A percentile compares a stretch with the other conserved stretches of the same genome.
Conservation (phyloP, 495 filamentous ascomycete genomes). For the Aspergillus kassunensis region DNA sequence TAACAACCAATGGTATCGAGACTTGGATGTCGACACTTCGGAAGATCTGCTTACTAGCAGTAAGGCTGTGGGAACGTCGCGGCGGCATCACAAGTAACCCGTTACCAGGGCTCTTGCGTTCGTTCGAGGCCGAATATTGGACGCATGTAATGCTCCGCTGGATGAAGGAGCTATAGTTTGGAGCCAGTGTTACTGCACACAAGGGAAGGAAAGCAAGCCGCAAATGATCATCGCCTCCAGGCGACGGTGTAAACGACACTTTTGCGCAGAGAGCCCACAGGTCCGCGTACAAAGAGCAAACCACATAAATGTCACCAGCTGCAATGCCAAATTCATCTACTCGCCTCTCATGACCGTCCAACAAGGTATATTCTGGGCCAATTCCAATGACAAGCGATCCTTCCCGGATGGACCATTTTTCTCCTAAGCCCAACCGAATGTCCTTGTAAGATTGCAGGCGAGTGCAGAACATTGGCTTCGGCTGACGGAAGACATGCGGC, state of each 20-base stretch:
- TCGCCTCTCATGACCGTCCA: conserved; percentile 10
- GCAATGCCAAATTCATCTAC: conserved; percentile 27
- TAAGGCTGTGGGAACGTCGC: conserved; percentile 23
- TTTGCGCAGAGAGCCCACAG: conserved; percentile 32
- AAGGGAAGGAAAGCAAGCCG: conserved; percentile 29
- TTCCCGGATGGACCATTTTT: conserved; percentile 28
- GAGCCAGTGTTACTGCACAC: conserved; percentile 29
- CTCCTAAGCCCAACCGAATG: conserved; percentile 19
- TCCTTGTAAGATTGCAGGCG: conserved; percentile 25
- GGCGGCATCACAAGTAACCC: conserved; percentile 27
- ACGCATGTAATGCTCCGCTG: conserved; percentile 15
- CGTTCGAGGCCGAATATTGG: background rate
- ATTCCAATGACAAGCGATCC: conserved; percentile 30
- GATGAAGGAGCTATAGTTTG: conserved; percentile 26
- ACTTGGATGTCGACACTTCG: conserved; percentile 4
- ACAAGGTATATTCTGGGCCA: conserved; percentile 21
- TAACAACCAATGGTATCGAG: conserved; percentile 14
- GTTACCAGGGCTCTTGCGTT: conserved; percentile 21
- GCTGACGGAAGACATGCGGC: conserved; percentile 10
- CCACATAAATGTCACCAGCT: conserved; percentile 25
- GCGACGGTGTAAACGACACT: conserved; percentile 10
- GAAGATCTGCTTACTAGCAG: conserved; percentile 22
- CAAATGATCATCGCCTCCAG: background rate
- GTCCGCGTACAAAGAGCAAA: conserved; percentile 30
- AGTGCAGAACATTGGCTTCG: conserved; percentile 15